A percentile compares a stretch with the other conserved stretches of the same genome.
These are phyloP conservation scores for Daldinia grandis DNA, from an alignment of 495 filamentous ascomycete species.

Conservation along the genomic window DNA sequence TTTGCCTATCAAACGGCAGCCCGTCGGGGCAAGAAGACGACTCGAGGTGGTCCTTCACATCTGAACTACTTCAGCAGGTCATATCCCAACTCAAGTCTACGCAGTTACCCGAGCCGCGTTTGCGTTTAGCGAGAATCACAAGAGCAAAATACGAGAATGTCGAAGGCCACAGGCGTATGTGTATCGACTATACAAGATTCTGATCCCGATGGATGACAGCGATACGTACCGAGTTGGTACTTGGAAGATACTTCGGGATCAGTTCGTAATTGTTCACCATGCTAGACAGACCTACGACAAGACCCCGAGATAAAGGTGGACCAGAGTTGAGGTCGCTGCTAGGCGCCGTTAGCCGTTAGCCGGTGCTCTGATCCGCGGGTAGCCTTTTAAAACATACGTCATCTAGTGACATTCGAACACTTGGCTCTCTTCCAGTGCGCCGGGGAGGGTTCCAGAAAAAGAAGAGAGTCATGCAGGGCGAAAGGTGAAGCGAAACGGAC, in stretches of 20 bases:
- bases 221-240: slow-evolving; percentile 27
- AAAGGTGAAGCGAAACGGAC: slow-evolving; percentile 23
- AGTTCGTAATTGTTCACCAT: slow-evolving; percentile 16
- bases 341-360: slow-evolving; percentile 28
- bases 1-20: slow-evolving; percentile 27
- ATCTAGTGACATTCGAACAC: slow-evolving; percentile 4
- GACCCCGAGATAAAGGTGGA: slow-evolving; percentile 14
- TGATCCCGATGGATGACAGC: slow-evolving; percentile 18
- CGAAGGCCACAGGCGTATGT: slow-evolving; percentile 20
- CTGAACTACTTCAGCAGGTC: slow-evolving; percentile 19
- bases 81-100: slow-evolving; percentile 23
- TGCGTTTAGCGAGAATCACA: slow-evolving; percentile 33
- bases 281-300: slow-evolving; percentile 7
- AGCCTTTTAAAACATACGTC: slow-evolving; percentile 36
- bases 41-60: slow-evolving; percentile 2
- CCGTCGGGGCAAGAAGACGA: neutral
- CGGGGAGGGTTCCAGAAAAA: slow-evolving; percentile 22
- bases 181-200: slow-evolving; percentile 18
- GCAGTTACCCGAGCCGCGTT: slow-evolving; percentile 37
- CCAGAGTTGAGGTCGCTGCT: slow-evolving; percentile 22
- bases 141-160: slow-evolving; percentile 30
- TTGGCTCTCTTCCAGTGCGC: slow-evolving; percentile 10
- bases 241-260: slow-evolving; percentile 28
- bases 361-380: slow-evolving; percentile 29
- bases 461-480: slow-evolving; percentile 17